phyloP scores from a whole-genome alignment of 306 rosid genomes.

The Elaeagnus macrophylla region DNA sequence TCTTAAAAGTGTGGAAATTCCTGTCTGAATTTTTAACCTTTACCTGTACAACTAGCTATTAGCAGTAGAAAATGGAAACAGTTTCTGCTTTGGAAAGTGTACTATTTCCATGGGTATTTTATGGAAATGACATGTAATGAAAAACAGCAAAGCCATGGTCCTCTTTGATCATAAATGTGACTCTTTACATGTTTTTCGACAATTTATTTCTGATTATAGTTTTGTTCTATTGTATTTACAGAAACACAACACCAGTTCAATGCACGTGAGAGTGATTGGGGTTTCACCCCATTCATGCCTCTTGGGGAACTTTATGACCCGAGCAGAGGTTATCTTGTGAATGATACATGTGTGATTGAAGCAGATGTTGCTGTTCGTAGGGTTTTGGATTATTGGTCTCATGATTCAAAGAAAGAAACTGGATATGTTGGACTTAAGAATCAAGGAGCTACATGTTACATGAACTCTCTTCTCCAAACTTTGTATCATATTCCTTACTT shows the following conservation, averaged over 20 bases:
- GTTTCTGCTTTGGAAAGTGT: too few relatives aligned
- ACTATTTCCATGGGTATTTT: too few relatives aligned
- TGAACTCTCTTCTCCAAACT: conserved; percentile 25
- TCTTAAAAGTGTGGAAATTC: too few relatives aligned
- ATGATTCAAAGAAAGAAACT: conserved; percentile 25
- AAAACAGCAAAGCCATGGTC: too few relatives aligned
- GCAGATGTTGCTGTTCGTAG: conserved; percentile 33
- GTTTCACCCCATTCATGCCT: conserved; percentile 33
- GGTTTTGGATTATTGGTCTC: conserved; percentile 26
- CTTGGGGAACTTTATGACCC: conserved; percentile 33
- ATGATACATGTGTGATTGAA: conserved; percentile 29
- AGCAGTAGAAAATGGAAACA: too few relatives aligned
- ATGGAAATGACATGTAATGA: too few relatives aligned
- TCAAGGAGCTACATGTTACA: conserved; percentile 26
- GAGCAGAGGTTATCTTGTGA: conserved; percentile 24
- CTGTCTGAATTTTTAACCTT: too few relatives aligned
- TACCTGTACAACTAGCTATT: too few relatives aligned
- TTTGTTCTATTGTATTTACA: conserved; percentile 6
- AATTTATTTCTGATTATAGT: neutral
- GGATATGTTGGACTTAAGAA: conserved; percentile 25
- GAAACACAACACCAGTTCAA: conserved; percentile 35
- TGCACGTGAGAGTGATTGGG: conserved; percentile 37
- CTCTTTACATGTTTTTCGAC: neutral
- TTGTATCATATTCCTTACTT: conserved; percentile 26
- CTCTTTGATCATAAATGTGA: too few relatives aligned